Conservation (phyloP, 2,329 filamentous ascomycete species). For the Leptographium lundbergii region DNA sequence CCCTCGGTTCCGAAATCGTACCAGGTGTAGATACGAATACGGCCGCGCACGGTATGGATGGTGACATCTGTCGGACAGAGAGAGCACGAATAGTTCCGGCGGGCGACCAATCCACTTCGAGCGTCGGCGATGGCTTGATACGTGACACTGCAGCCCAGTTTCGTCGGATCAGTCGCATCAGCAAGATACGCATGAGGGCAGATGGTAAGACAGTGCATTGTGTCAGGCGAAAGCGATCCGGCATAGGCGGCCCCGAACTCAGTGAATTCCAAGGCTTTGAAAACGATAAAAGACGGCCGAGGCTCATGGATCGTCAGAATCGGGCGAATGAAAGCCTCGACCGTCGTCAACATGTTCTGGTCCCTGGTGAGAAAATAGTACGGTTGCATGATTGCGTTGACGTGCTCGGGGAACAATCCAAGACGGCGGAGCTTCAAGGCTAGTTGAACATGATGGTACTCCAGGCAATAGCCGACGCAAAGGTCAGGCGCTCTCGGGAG, state of each 20-base stretch:
- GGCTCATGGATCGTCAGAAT: background rate
- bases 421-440: conserved; percentile 2
- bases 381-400: background rate
- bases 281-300: background rate
- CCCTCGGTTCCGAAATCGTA: conserved; percentile 2
- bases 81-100: background rate
- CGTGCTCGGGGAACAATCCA: background rate
- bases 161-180: background rate
- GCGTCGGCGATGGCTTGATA: conserved; percentile 1
- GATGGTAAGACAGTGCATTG: background rate
- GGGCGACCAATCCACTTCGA: background rate
- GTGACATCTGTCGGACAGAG: conserved; percentile 2
- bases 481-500: background rate
- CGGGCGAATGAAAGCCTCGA: background rate
- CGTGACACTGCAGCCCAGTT: background rate
- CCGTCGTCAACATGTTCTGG: background rate
- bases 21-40: background rate
- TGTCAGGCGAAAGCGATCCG: background rate
- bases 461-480: conserved; percentile 1
- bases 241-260: background rate
- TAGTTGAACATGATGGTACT: conserved; percentile 4
- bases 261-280: background rate
- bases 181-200: conserved; percentile 1
- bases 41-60: background rate
- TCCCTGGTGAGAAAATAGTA: background rate